Evolutionary conservation across 2,329 filamentous ascomycete species (phyloP).

Genomic region (Davidsoniella australis): DNA sequence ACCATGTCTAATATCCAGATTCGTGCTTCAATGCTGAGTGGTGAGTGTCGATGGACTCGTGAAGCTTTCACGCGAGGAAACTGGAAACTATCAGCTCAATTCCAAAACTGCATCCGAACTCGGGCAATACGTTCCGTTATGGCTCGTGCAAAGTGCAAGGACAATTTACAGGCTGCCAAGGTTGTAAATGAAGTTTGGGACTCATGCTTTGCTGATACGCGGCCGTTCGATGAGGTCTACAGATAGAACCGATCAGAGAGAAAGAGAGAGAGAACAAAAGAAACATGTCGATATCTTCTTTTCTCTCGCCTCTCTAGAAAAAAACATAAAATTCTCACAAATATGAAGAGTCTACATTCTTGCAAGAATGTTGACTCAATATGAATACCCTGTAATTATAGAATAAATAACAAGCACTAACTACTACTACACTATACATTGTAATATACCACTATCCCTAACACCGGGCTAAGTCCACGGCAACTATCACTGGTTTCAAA

Average conservation of each 20-base stretch:
- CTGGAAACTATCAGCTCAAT: conserved; percentile 77
- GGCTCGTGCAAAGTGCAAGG: conserved; percentile 62
- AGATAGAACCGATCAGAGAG: conserved; percentile 28
- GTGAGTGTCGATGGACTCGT: conserved; percentile 79
- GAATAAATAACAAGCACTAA: too few species aligned
- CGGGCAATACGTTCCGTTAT: conserved; percentile 67
- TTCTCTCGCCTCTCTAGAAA: neutral
- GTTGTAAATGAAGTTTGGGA: conserved; percentile 98
- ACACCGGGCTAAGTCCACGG: too few species aligned
- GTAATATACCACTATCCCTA: too few species aligned
- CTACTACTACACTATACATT: too few species aligned
- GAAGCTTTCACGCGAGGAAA: conserved; percentile 76
- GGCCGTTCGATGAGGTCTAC: conserved; percentile 95
- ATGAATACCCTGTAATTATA: too few species aligned
- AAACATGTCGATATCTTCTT: neutral
- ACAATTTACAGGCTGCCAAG: conserved; percentile 70
- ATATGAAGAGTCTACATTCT: too few species aligned
- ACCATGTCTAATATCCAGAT: conserved; percentile 41
- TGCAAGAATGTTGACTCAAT: too few species aligned
- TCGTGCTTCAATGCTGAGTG: conserved; percentile 76
- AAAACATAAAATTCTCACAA: too few species aligned
- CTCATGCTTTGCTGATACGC: conserved; percentile 83
- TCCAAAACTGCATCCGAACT: conserved; percentile 78
- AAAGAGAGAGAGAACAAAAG: too few species aligned
- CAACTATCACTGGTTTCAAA: too few species aligned